These are phyloP conservation scores for Pseudisothecium myosuroides DNA, from an alignment of 225 moss, liverwort and hornwort genomes.

Conservation along the genomic window DNA sequence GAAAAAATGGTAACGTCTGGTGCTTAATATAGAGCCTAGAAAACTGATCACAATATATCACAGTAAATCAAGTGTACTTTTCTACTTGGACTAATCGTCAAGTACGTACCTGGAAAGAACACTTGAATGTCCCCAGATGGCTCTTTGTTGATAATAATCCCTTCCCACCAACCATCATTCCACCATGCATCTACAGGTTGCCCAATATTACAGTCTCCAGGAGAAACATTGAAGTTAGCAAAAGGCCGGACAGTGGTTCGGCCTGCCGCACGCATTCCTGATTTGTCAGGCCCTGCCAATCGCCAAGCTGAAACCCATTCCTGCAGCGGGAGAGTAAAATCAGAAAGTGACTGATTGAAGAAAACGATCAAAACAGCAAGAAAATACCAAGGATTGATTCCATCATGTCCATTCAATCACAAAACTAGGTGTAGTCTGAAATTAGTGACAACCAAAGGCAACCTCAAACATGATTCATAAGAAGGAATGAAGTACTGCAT, in stretches of 20 bases:
- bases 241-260: slow-evolving; percentile 68
- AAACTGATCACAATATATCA: neutral
- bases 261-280: slow-evolving; percentile 46
- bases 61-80: neutral
- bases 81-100: neutral
- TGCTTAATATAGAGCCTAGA: neutral
- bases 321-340: slow-evolving; percentile 6
- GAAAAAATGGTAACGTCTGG: neutral
- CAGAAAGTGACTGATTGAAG: neutral
- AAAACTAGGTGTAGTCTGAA: neutral
- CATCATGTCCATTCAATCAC: neutral
- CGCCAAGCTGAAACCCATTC: slow-evolving; percentile 73
- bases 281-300: slow-evolving; percentile 39
- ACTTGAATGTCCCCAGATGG: slow-evolving; percentile 38
- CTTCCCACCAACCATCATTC: slow-evolving; percentile 98
- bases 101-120: slow-evolving; percentile 57
- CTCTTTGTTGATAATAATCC: slow-evolving; percentile 39
- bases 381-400: neutral
- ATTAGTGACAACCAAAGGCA: neutral
- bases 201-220: slow-evolving; percentile 25
- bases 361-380: neutral
- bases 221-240: slow-evolving; percentile 11
- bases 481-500: neutral
- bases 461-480: neutral
- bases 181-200: slow-evolving; percentile 79